Conservation (phyloP, 2,329 filamentous ascomycete genomes). For the Cadophora sp. region DNA sequence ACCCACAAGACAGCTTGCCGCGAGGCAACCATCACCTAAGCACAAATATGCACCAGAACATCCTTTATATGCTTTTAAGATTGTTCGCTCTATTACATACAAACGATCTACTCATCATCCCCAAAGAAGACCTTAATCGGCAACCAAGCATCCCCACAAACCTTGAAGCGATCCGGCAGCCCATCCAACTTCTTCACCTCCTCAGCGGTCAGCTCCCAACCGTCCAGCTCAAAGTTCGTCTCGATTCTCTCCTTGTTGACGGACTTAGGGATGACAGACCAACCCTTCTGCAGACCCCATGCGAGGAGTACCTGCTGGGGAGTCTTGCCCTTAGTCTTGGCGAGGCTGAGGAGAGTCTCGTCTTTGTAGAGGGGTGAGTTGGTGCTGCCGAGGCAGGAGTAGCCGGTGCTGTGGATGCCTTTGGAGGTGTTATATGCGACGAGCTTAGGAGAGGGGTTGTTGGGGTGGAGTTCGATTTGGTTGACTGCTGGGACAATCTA, state of each 20-base stretch:
- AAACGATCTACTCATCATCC: constrained; percentile 70
- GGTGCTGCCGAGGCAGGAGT: constrained; percentile 76
- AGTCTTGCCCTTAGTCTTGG: constrained; percentile 70
- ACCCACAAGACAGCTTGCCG: no score
- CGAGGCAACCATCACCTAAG: background rate
- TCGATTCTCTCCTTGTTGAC: constrained; percentile 77
- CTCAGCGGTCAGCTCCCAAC: constrained; percentile 74
- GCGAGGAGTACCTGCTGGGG: constrained; percentile 78
- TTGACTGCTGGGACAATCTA: constrained; percentile 72
- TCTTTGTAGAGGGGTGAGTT: constrained; percentile 75
- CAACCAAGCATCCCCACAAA: constrained; percentile 77
- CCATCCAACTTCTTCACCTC: constrained; percentile 69
- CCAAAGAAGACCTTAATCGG: constrained; percentile 84
- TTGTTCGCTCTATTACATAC: background rate
- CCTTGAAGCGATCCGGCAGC: constrained; percentile 72
- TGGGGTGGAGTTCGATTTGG: constrained; percentile 83
- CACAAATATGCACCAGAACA: background rate
- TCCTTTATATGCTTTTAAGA: background rate
- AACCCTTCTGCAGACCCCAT: constrained; percentile 83
- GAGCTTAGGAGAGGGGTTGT: constrained; percentile 81
- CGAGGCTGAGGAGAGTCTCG: constrained; percentile 65
- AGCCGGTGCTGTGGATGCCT: constrained; percentile 77
- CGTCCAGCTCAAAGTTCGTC: constrained; percentile 77
- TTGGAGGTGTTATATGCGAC: constrained; percentile 74
- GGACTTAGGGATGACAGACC: constrained; percentile 86